Percentiles rank a stretch among this genome's conserved stretches.
These are phyloP conservation scores for Dichomitus squalens DNA, from an alignment of 1,284 basidiomycete genomes.

Conservation along the genomic window DNA sequence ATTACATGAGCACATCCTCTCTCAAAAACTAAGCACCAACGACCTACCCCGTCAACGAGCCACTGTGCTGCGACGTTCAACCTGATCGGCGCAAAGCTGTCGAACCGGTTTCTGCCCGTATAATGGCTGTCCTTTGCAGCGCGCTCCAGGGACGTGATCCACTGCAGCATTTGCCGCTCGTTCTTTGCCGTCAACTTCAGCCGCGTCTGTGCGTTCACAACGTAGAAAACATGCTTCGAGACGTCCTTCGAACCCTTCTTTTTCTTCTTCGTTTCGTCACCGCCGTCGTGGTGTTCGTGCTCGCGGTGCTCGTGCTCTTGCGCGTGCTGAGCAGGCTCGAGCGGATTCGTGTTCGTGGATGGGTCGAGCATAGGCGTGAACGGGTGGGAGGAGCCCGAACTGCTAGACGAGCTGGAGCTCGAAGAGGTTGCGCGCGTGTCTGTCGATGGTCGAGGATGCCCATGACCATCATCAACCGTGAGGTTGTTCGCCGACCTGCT, in stretches of 20 bases:
- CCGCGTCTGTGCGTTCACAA: slow-evolving; percentile 89
- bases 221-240: slow-evolving; percentile 93
- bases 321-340: slow-evolving; percentile 28
- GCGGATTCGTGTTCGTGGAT: slow-evolving; percentile 68
- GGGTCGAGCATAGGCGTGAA: slow-evolving; percentile 69
- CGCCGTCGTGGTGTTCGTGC: slow-evolving; percentile 16
- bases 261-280: slow-evolving; percentile 46
- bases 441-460: slow-evolving; percentile 6
- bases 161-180: slow-evolving; percentile 98
- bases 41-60: slow-evolving; percentile 94
- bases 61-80: slow-evolving; percentile 95
- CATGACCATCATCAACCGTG: not conserved
- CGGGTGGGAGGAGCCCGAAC: slow-evolving; percentile 35
- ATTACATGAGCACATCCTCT: not conserved
- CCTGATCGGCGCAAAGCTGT: slow-evolving; percentile 93
- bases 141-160: slow-evolving; percentile 91
- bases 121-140: slow-evolving; percentile 82
- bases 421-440: slow-evolving; percentile 31
- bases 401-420: slow-evolving; percentile 24
- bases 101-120: slow-evolving; percentile 84
- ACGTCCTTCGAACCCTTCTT: slow-evolving; percentile 50
- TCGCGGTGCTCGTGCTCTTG: slow-evolving; percentile 16
- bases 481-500: slow-evolving; percentile 16
- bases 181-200: slow-evolving; percentile 89
- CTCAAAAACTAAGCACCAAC: not conserved